A percentile compares a stretch with the other conserved stretches of the same genome.
These are phyloP conservation scores for Hypericum androsaemum DNA, from an alignment of 345 rosid genomes.

Conservation along the genomic window DNA sequence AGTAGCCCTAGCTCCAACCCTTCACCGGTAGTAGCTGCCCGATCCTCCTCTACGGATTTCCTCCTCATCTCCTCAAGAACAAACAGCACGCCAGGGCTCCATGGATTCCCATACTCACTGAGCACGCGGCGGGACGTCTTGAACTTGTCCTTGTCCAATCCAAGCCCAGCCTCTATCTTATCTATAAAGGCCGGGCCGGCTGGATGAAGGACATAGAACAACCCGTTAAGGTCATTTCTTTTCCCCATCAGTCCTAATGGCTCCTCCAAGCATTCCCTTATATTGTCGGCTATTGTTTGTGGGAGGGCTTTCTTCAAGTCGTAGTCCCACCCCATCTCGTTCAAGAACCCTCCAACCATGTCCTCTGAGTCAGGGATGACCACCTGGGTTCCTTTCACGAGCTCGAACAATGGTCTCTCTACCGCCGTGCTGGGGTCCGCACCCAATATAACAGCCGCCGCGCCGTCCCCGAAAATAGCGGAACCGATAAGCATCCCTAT, in stretches of 20 bases:
- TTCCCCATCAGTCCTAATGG: not conserved
- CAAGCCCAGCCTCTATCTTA: not conserved
- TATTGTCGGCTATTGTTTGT: not conserved
- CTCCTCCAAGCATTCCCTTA: conserved; percentile 2
- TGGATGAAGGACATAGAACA: conserved; percentile 7
- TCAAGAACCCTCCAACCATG: not conserved
- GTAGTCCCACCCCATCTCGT: not conserved
- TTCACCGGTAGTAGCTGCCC: conserved; percentile 11
- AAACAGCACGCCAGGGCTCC: not conserved
- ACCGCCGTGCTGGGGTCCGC: not conserved
- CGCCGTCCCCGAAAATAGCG: too few species aligned
- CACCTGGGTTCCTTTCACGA: not conserved
- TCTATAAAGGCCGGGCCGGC: conserved; percentile 7
- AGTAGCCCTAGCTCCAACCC: conserved; percentile 5
- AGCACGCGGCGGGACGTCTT: not conserved
- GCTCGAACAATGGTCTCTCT: conserved; percentile 3
- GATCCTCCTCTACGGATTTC: conserved; percentile 1
- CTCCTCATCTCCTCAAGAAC: conserved; percentile 4
- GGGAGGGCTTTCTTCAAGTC: not conserved
- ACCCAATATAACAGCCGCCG: conserved; percentile 4
- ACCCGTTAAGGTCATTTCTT: not conserved
- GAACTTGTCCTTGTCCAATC: not conserved
- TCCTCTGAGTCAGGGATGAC: not conserved
- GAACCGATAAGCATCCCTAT: not conserved
- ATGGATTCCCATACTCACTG: conserved; percentile 9